These are phyloP conservation scores for Cercospora zeina DNA, from an alignment of 2,329 filamentous ascomycete species.

Conservation along the genomic window DNA sequence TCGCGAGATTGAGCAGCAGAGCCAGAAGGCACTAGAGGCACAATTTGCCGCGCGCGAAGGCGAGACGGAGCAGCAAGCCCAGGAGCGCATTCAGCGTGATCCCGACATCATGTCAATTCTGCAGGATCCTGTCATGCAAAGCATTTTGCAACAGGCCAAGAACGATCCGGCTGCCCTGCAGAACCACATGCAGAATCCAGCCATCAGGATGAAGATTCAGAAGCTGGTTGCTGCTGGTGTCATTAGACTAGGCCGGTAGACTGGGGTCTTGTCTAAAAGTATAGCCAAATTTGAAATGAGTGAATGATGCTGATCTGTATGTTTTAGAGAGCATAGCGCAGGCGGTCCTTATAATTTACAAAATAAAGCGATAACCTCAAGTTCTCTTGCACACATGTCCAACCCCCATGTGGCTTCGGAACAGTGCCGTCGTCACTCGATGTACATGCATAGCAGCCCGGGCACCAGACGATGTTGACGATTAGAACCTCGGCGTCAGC, in stretches of 20 bases:
- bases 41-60: constrained; percentile 91
- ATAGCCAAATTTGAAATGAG: background rate
- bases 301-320: constrained; percentile 15
- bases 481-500: too few species aligned
- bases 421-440: background rate
- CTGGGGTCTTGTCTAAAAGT: background rate
- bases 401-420: background rate
- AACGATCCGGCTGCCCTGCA: constrained; percentile 86
- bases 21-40: constrained; percentile 85
- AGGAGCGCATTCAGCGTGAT: constrained; percentile 75
- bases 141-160: constrained; percentile 94
- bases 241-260: constrained; percentile 53
- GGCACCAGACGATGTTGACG: too few species aligned
- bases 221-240: constrained; percentile 92
- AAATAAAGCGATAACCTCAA: background rate
- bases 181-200: constrained; percentile 95
- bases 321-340: constrained; percentile 12
- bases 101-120: constrained; percentile 79
- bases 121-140: constrained; percentile 96
- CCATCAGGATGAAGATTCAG: constrained; percentile 83
- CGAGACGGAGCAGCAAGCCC: constrained; percentile 88
- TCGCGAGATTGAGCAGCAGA: constrained; percentile 89
- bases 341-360: constrained; percentile 1
- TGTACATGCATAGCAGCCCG: background rate
- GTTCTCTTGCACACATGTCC: background rate